Percentiles rank a stretch among this genome's conserved stretches.
Evolutionary conservation across 495 filamentous ascomycete genomes (phyloP).

Genomic region (Hypoxylon cercidicola): DNA sequence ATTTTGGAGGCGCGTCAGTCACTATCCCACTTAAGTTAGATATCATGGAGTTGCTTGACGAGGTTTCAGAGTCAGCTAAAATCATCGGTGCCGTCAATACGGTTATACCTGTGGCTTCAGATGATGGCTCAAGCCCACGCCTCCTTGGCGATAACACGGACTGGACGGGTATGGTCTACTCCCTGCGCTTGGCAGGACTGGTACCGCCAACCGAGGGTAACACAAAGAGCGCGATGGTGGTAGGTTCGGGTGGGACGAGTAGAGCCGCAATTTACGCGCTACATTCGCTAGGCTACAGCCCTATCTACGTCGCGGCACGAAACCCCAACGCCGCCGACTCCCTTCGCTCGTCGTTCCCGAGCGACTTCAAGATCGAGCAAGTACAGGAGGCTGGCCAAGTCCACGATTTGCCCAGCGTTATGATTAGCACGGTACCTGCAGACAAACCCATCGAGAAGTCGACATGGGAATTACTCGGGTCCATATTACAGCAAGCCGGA

Average conservation of each 20-base stretch:
- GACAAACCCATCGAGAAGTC: slow-evolving; percentile 81
- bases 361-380: slow-evolving; percentile 75
- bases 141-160: slow-evolving; percentile 94
- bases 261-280: slow-evolving; percentile 92
- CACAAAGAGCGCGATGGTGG: slow-evolving; percentile 70
- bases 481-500: slow-evolving; percentile 67
- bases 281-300: slow-evolving; percentile 81
- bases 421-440: slow-evolving; percentile 91
- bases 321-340: slow-evolving; percentile 70
- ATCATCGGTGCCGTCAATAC: slow-evolving; percentile 97
- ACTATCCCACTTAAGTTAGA: slow-evolving; percentile 96
- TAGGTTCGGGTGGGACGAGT: slow-evolving; percentile 92
- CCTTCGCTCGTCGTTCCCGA: slow-evolving; percentile 78
- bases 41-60: slow-evolving; percentile 83
- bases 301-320: slow-evolving; percentile 89
- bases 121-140: slow-evolving; percentile 49
- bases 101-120: slow-evolving; percentile 64
- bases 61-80: slow-evolving; percentile 78
- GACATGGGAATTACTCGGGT: slow-evolving; percentile 73
- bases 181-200: slow-evolving; percentile 78
- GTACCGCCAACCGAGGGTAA: slow-evolving; percentile 47
- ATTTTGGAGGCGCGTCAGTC: slow-evolving; percentile 93
- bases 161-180: slow-evolving; percentile 90
- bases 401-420: slow-evolving; percentile 71
- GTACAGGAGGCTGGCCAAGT: slow-evolving; percentile 61